Evolutionary conservation across 2,329 filamentous ascomycete species (phyloP), one percentile per base, ranked within the genome.

Genomic region (Pyrenochaeta sp.): DNA sequence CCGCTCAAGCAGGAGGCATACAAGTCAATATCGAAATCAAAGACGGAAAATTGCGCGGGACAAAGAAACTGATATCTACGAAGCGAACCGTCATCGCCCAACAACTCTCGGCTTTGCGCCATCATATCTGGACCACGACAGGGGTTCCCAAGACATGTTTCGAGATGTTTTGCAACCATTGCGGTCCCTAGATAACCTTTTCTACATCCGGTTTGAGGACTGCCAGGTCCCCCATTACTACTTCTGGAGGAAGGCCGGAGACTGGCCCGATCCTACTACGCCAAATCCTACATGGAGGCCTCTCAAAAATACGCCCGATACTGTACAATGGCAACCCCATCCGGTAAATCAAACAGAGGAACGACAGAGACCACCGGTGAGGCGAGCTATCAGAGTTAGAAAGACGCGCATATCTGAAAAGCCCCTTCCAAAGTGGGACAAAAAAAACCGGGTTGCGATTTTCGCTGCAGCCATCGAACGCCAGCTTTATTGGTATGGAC

Each of bases 171-270:
- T 22, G 14, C 15, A 49, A 10, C 14, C 13, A 2, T 4, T 41
- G 11, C 35, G 30, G 7, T 30, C 30, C 3, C 26, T 67, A 1
- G 51, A 57, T 1, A 62, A 56, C 9, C 26, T 70, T 11, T 66
- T 55, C 32, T 71, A 53, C 24, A 48, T 70, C 1, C 54, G 62
- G 8, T 66, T 68, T 23, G 43, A 30, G 2, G 55, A 55, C 2
- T 62, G 58, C 26, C 55, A 63, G 31, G 37, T 70, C 1, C 68
- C 68, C 14, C 63, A 65, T 32, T 71, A 66, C 42, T 67, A 59
- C 22, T 71, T 69, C 39, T 69, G 65, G 65, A 43, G 49, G 0
- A 28, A 32, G 0, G n/a, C 37, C 4, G 51, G 48, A 3, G 60
- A 55, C 13, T 63, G 61, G 62, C 29, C 18, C 7, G 51, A 66